A percentile compares a stretch with the other conserved stretches of the same genome.
Evolutionary conservation across 495 filamentous ascomycete genomes (phyloP).

Genomic region (Rostrohypoxylon terebratum): DNA sequence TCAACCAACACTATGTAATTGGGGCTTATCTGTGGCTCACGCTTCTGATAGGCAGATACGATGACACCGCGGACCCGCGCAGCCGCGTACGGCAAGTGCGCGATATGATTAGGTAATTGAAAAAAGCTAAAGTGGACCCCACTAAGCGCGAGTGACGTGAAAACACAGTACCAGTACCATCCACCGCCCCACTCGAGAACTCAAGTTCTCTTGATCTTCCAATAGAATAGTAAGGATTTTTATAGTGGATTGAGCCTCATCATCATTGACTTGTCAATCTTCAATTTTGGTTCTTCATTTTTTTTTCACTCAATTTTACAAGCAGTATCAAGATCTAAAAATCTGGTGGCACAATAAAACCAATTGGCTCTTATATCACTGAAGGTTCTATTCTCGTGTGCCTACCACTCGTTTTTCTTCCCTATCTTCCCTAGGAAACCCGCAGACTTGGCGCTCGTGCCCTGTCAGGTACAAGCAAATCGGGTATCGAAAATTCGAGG

Average conservation of each 20-base stretch:
- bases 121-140: background rate
- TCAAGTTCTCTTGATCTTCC: background rate
- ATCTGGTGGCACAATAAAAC: background rate
- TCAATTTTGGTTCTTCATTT: background rate
- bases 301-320: background rate
- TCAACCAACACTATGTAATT: background rate
- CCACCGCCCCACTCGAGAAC: slow-evolving; percentile 5
- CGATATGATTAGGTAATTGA: background rate
- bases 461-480: background rate
- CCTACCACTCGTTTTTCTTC: background rate
- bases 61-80: background rate
- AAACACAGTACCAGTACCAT: background rate
- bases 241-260: slow-evolving; percentile 29
- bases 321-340: background rate
- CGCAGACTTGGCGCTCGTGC: background rate
- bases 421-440: background rate
- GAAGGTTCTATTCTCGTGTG: background rate
- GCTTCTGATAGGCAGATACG: slow-evolving; percentile 7
- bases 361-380: background rate
- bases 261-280: slow-evolving; percentile 17
- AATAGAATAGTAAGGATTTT: slow-evolving; percentile 30
- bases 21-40: slow-evolving; percentile 23
- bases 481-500: background rate
- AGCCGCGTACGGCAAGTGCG: background rate
- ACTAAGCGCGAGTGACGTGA: background rate